Base-by-base conservation (phyloP, 768 basidiomycete species). In the Tephrocybe rancida region DNA sequence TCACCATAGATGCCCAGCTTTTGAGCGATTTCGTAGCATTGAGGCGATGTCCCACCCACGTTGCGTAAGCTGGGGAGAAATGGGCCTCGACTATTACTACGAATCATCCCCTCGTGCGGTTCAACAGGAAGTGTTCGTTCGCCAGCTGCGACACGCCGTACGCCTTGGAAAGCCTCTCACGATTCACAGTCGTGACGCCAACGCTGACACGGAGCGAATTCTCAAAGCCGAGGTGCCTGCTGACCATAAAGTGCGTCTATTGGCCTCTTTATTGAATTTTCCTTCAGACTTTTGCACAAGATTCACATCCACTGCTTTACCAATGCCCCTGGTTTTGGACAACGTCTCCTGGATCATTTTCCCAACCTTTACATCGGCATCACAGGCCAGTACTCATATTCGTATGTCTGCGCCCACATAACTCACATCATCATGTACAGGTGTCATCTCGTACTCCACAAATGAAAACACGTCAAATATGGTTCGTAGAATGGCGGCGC, bases 251-350 rank as follows among this genome's bases (percentile, higher is more conserved):
- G 89, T n/a, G n/a, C n/a, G n/a, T n/a, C n/a, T n/a, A n/a, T n/a
- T 88, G 24, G 27, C 13, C 26, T 16, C 25, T 27, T 10, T 30
- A 16, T 24, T 18, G 22, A 22, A 26, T 11, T 5, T n/a, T 13
- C 8, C 19, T 34, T 9, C 24, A 32, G 22, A 27, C n/a, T 16
- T 22, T n/a, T 52, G 32, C 14, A 47, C 51, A 10, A 90, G 85
- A 86, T 95, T 25, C 92, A 95, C 61, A 75, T 94, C 5, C 92
- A 94, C 59, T 95, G 92, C 64, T 94, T 89, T 68, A 92, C 91
- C 1, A 90, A 94, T 64, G 75, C 85, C 0, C 90, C 89, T 0
- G 83, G 74, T n/a, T 86, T 92, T 59, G 92, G 86, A 0, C 73
- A 73, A 34, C 78, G 86, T 2, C 74, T 95, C 11, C 73, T 93